Evolutionary conservation across 148 eudicot genomes (phyloP), one percentile per base, ranked within the genome.

Genomic region (Polygonum maritimum): DNA sequence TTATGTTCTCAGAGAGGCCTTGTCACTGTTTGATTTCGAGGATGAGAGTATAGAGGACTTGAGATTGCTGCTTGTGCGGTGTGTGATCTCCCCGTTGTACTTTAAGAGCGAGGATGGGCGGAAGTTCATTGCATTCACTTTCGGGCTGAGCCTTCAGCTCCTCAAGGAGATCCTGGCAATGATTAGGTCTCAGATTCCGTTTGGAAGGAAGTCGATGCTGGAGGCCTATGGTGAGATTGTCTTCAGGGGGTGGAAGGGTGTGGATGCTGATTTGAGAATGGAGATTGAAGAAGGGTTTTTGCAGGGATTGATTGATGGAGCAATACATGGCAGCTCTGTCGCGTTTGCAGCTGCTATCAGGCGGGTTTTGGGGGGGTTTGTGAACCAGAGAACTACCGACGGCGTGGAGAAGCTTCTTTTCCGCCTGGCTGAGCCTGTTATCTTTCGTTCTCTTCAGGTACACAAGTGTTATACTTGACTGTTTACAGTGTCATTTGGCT

Each of bases 31-130:
- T 75, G 99, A 95, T 87, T 95, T 90, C 69, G 99, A 95, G 79
- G 97, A 95, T 81, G 96, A 91, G 83, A 91, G 98, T 77, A 92
- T 92, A 38, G 97, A 90, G 80, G 99, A 92, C 39, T 78, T 95
- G 81, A 95, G 87, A 67, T 44, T 87, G 69, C 80, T 95, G 84
- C 76, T 95, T 3, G 82, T 90, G 39, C 78, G 97, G 36, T 95
- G 99, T 78, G 80, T 87, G 79, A 91, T 95, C 18, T 73, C 87
- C 4, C 97, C 99, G 1, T 80, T 92, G 88, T 95, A 88, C 78
- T 78, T 95, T 77, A 92, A 92, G 19, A 89, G 86, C 1, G 99
- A 95, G 21, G 99, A 90, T 49, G 99, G 99, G 41, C 85, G 83
- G 86, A 80, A 84, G 81, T 95, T 95, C 63, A 71, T 92, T n/a